Conservation (phyloP, 495 filamentous ascomycete genomes). For the Annulohypoxylon stygium region DNA sequence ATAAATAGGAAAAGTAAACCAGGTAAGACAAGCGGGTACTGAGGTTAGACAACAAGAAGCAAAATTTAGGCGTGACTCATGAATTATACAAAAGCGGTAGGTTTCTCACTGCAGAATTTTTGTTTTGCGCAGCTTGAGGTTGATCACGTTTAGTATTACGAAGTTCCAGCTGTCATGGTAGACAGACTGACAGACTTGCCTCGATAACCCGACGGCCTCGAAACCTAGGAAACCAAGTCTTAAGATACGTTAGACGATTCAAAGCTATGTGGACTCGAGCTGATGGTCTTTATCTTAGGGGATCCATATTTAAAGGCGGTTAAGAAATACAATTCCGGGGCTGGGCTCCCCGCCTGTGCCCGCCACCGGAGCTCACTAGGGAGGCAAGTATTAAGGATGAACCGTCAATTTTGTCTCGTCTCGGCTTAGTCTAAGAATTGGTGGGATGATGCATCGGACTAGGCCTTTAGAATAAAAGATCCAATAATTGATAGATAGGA, state of each 20-base stretch:
- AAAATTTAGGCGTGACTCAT: not conserved
- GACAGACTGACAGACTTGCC: not conserved
- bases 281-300: constrained; percentile 1
- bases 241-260: not conserved
- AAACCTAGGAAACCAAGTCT: not conserved
- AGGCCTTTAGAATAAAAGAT: not conserved
- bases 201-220: not conserved
- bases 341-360: constrained; percentile 1
- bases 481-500: not conserved
- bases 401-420: constrained; percentile 19
- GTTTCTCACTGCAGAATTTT: not conserved
- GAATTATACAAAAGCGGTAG: not conserved
- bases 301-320: constrained; percentile 22
- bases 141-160: constrained; percentile 13
- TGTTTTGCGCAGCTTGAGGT: not conserved
- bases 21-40: not conserved
- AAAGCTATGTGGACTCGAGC: not conserved
- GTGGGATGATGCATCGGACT: constrained; percentile 6
- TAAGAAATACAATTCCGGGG: constrained; percentile 8
- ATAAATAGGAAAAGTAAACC: not conserved
- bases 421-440: constrained; percentile 23
- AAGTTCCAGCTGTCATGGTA: not conserved
- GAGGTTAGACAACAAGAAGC: not conserved
- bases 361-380: constrained; percentile 30
- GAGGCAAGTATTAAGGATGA: not conserved